Percentiles rank a stretch among this genome's conserved stretches.
These are phyloP conservation scores for Spongospora subterranea DNA, from an alignment of 208 protist species.

Conservation along the genomic window DNA sequence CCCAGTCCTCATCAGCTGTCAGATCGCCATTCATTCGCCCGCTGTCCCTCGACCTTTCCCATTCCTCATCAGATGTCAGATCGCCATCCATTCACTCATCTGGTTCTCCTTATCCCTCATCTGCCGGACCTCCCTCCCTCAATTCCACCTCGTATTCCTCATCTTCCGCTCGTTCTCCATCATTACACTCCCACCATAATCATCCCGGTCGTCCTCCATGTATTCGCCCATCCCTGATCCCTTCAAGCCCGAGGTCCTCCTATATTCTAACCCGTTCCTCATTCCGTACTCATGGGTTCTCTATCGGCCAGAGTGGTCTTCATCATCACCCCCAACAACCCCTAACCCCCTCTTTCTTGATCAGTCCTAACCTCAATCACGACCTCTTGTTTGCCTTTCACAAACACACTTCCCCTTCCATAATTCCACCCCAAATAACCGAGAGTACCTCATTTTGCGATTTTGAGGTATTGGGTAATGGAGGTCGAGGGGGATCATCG, in stretches of 20 bases:
- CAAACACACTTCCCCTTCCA: background rate
- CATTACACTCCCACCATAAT: too few species aligned
- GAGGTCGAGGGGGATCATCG: background rate
- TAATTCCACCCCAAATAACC: background rate
- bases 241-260: background rate
- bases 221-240: background rate
- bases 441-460: slow-evolving; percentile 3
- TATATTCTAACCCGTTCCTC: background rate
- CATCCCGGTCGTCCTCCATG: too few species aligned
- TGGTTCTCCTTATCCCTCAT: too few species aligned
- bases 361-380: background rate
- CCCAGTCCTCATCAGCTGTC: too few species aligned
- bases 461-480: slow-evolving; percentile 7
- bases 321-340: background rate
- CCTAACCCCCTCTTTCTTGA: background rate
- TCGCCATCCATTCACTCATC: too few species aligned
- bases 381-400: background rate
- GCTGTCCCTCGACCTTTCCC: too few species aligned
- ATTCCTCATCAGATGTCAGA: too few species aligned
- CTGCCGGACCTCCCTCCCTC: too few species aligned
- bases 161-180: too few species aligned
- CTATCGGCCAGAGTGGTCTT: slow-evolving; percentile 5
- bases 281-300: slow-evolving; percentile 31
- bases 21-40: too few species aligned
- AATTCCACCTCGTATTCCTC: too few species aligned